Percentiles rank a stretch among this genome's conserved stretches.
Conservation (phyloP, 176 grass and related monocot genomes). For the Ensete ventricosum region DNA sequence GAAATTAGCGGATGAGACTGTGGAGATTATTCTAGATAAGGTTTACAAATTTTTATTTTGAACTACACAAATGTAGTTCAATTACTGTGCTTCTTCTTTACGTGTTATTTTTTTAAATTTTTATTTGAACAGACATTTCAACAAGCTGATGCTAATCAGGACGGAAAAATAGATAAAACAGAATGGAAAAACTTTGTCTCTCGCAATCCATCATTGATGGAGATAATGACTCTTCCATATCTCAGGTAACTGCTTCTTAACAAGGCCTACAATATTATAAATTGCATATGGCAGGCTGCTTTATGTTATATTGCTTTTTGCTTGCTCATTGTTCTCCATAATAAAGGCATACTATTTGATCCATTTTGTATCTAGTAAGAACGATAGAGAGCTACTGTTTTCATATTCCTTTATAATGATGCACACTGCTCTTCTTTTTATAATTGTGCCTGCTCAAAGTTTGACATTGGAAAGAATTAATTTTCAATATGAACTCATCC, state of each 20-base stretch:
- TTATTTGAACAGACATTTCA: slow-evolving; percentile 68
- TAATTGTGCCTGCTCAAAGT: too few species aligned
- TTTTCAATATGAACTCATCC: too few species aligned
- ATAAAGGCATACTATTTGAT: too few species aligned
- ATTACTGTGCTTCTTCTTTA: neutral
- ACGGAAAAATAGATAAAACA: slow-evolving; percentile 88
- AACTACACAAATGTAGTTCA: neutral
- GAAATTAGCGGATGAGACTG: slow-evolving; percentile 82
- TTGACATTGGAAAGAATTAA: too few species aligned
- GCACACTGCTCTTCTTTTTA: too few species aligned
- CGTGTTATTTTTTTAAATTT: neutral
- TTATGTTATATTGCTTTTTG: neutral
- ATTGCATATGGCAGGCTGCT: neutral
- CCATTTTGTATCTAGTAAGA: too few species aligned
- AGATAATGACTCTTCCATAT: slow-evolving; percentile 98
- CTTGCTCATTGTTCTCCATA: neutral
- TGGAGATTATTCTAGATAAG: slow-evolving; percentile 64
- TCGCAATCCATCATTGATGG: slow-evolving; percentile 83
- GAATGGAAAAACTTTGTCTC: slow-evolving; percentile 89
- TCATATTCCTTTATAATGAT: too few species aligned
- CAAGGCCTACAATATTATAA: neutral
- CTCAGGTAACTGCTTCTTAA: slow-evolving; percentile 51
- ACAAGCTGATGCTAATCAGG: slow-evolving; percentile 76
- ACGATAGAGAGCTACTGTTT: too few species aligned
- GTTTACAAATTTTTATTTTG: neutral